Percentiles rank a stretch among this genome's conserved stretches.
Evolutionary conservation across 2,329 filamentous ascomycete genomes (phyloP).

Genomic region (Hymenoscyphus occultus): DNA sequence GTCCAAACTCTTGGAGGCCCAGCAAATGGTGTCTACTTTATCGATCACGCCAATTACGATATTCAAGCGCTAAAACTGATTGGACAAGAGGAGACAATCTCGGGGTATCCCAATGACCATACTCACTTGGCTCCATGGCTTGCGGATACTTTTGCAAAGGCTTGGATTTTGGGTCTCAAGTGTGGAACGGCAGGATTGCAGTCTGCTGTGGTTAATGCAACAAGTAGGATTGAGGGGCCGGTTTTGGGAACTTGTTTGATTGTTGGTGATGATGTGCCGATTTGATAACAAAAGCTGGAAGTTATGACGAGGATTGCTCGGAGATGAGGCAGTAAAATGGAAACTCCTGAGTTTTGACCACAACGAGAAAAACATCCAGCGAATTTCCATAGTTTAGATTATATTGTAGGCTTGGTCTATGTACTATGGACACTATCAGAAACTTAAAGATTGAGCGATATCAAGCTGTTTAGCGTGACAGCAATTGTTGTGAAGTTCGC

Average conservation of each 20-base stretch:
- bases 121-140: constrained; percentile 56
- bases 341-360: no score
- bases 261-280: constrained; percentile 22
- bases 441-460: no score
- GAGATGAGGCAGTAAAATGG: no score
- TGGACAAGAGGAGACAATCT: constrained; percentile 46
- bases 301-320: no score
- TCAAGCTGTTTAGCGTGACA: no score
- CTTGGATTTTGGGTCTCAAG: constrained; percentile 42
- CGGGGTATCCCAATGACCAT: constrained; percentile 54
- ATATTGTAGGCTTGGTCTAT: no score
- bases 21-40: constrained; percentile 23
- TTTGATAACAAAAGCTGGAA: background rate
- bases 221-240: constrained; percentile 20
- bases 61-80: constrained; percentile 32
- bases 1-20: constrained; percentile 23
- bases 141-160: constrained; percentile 50
- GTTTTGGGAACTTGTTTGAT: constrained; percentile 21
- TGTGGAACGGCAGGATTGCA: constrained; percentile 21
- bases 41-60: constrained; percentile 25
- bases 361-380: no score
- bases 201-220: constrained; percentile 23
- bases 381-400: no score
- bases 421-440: no score
- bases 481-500: no score